Conservation (phyloP, 495 filamentous ascomycete genomes). For the Penicillium chermesinum region DNA sequence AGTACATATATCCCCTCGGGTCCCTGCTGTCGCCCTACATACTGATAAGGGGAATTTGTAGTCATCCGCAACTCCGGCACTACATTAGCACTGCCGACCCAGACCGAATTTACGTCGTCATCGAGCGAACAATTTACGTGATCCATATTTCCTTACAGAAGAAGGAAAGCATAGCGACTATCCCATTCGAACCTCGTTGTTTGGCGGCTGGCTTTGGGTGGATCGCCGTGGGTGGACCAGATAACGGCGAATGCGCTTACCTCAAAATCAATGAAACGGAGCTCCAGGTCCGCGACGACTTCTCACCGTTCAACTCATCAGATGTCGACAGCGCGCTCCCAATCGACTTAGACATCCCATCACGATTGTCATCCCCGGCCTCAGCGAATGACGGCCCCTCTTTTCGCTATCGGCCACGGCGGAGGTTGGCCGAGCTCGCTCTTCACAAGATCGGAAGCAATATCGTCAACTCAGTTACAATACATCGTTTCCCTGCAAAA, state of each 20-base stretch:
- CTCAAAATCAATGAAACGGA: slow-evolving; percentile 54
- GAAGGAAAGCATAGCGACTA: slow-evolving; percentile 66
- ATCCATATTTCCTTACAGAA: slow-evolving; percentile 67
- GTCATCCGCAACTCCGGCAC: slow-evolving; percentile 89
- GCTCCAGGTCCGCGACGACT: slow-evolving; percentile 24
- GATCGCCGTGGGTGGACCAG: slow-evolving; percentile 80
- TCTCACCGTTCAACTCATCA: slow-evolving; percentile 31
- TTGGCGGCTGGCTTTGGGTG: slow-evolving; percentile 78
- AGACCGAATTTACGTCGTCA: slow-evolving; percentile 77
- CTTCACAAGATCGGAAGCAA: slow-evolving; percentile 49
- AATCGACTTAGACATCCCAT: slow-evolving; percentile 45
- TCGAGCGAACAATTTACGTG: slow-evolving; percentile 64
- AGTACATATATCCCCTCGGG: slow-evolving; percentile 26
- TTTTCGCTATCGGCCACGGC: slow-evolving; percentile 26
- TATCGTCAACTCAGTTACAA: slow-evolving; percentile 69
- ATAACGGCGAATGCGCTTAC: slow-evolving; percentile 77
- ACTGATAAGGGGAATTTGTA: slow-evolving; percentile 30
- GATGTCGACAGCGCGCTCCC: slow-evolving; percentile 61
- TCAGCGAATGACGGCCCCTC: slow-evolving; percentile 24
- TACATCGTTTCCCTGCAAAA: slow-evolving; percentile 54
- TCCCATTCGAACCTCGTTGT: slow-evolving; percentile 80
- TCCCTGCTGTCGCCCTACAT: neutral
- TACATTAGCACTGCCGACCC: slow-evolving; percentile 75
- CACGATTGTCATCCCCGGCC: slow-evolving; percentile 24
- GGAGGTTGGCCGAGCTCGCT: slow-evolving; percentile 41